Percentiles rank a stretch among this genome's conserved stretches.
phyloP scores from a whole-genome alignment of 352 stramenopile species.

The Salisapilia sapeloensis region DNA sequence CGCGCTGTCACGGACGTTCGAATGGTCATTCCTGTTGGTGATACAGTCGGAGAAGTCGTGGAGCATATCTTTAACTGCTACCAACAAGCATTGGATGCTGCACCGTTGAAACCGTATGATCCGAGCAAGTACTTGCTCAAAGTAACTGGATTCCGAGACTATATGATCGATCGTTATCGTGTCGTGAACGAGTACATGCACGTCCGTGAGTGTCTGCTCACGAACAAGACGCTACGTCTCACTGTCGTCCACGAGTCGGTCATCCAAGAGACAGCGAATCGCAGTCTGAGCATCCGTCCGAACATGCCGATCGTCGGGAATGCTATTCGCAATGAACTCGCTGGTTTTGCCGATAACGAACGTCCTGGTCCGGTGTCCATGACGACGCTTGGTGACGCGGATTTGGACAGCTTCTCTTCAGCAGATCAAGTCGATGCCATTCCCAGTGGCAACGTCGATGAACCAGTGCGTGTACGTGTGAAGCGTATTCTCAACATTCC shows the following conservation, averaged over 20 bases:
- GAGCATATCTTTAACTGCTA: constrained; percentile 84
- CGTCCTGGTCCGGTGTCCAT: constrained; percentile 43
- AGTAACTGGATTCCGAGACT: constrained; percentile 73
- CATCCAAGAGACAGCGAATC: constrained; percentile 69
- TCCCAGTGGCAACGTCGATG: constrained; percentile 30
- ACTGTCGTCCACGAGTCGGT: constrained; percentile 76
- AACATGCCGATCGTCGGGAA: constrained; percentile 20
- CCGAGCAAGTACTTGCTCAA: constrained; percentile 71
- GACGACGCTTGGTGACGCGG: constrained; percentile 34
- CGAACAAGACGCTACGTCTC: constrained; percentile 73
- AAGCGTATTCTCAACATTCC: constrained; percentile 74
- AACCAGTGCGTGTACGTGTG: constrained; percentile 56
- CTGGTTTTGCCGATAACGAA: constrained; percentile 36
- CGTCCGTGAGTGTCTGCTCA: constrained; percentile 69
- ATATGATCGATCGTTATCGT: constrained; percentile 68
- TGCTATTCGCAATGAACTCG: constrained; percentile 29
- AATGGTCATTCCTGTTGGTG: constrained; percentile 64
- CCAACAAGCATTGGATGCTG: constrained; percentile 57
- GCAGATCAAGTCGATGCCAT: constrained; percentile 12
- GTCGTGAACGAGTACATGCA: constrained; percentile 81
- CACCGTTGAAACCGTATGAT: constrained; percentile 58
- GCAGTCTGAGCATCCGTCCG: constrained; percentile 55
- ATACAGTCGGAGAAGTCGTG: constrained; percentile 78
- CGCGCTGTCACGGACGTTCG: constrained; percentile 73
- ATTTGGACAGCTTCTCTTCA: not conserved